Evolutionary conservation across 2,329 filamentous ascomycete species (phyloP), one percentile per base, ranked within the genome.

Genomic region (Fusarium sororula): DNA sequence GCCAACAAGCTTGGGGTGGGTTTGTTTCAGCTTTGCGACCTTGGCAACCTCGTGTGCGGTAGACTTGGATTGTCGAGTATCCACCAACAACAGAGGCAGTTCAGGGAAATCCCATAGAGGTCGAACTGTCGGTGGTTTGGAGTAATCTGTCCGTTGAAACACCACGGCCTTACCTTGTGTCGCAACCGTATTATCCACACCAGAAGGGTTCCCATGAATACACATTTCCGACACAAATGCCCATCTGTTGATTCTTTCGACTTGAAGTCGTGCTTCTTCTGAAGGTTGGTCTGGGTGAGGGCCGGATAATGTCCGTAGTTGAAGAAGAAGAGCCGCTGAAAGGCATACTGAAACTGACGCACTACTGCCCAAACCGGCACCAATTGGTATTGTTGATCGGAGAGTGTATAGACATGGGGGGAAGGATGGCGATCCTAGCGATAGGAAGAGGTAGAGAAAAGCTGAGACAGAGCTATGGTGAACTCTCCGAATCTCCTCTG

Each of bases 211-310:
- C 42, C 96, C 96, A 80, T 99, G 96, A 72, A 98, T 98, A 83
- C 95, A 96, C 90, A 98, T 93, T 82, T 99, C 96, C 30, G 93
- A 93, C 2, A 99, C 96, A 82, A 98, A 98, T 0, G 96, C 95
- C 96, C 97, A 99, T 70, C 93, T 90, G 83, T 99, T 99, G 84
- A 99, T 98, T 73, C 96, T 91, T 84, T 98, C 95, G 37, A 98
- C 89, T 81, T 99, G 96, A 48, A 95, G 84, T 68, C 93, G 91
- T n/a, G 94, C 94, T 84, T 99, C 96, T 62, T 94, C 91, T 2
- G 91, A 84, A 8, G 95, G 94, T 82, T 98, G 96, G 78, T 98
- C 96, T 1, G 94, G 93, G 80, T 98, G 96, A 3, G 96, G 96
- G 0, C 95, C 95, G 3, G 94, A 93, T 11, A 99, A 87, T 6